Evolutionary conservation across 495 filamentous ascomycete species (phyloP).

Genomic region (Penicillium paxilli): DNA sequence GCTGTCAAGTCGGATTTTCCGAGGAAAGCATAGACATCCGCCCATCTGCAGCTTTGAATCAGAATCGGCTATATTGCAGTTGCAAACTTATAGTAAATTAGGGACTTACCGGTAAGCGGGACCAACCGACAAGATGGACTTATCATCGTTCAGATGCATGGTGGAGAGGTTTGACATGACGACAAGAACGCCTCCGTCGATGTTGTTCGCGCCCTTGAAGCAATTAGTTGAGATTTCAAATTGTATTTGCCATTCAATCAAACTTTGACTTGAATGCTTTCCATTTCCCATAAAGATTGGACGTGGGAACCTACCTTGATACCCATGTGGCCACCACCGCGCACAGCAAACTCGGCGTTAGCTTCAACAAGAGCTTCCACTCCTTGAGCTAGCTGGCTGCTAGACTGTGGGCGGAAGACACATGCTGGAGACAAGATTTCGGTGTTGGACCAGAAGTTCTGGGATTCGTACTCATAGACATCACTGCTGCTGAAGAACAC

Average conservation of each 20-base stretch:
- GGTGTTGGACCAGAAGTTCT: conserved; percentile 40
- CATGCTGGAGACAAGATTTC: conserved; percentile 36
- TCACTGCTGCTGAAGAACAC: conserved; percentile 21
- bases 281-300: no score
- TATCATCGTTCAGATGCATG: conserved; percentile 24
- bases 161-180: conserved; percentile 50
- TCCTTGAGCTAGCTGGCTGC: conserved; percentile 22
- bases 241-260: no score
- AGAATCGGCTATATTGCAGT: neutral
- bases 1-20: conserved; percentile 43
- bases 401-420: conserved; percentile 34
- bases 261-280: no score
- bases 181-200: conserved; percentile 56
- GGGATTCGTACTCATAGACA: conserved; percentile 33
- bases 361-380: conserved; percentile 27
- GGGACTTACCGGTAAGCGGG: conserved; percentile 25
- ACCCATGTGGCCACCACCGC: conserved; percentile 41
- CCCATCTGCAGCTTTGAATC: conserved; percentile 44
- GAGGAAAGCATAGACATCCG: conserved; percentile 52
- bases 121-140: conserved; percentile 30
- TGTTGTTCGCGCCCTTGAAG: conserved; percentile 42
- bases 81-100: no score
- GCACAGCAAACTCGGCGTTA: conserved; percentile 39
- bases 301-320: conserved; percentile 34
- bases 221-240: neutral